Percentiles rank a stretch among this genome's conserved stretches.
Evolutionary conservation across 257 asterid species (phyloP).

Genomic region (Verbena officinalis): DNA sequence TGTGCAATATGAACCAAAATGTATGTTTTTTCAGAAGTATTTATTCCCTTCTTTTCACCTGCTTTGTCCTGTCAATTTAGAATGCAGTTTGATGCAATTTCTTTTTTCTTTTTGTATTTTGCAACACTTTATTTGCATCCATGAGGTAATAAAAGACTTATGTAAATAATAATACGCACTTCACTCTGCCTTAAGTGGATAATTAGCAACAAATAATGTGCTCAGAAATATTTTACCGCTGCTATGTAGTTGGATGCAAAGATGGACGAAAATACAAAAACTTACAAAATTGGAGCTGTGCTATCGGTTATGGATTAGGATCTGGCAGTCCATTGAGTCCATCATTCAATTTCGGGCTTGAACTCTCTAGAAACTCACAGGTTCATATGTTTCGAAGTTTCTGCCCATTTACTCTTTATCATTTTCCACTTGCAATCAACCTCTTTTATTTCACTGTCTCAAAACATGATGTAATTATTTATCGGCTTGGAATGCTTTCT

Average conservation of each 20-base stretch:
- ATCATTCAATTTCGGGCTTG: constrained; percentile 79
- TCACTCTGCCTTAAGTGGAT: neutral
- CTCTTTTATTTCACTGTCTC: neutral
- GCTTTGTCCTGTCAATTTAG: neutral
- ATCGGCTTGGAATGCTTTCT: neutral
- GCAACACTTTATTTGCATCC: neutral
- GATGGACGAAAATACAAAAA: constrained; percentile 50
- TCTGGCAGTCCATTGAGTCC: constrained; percentile 84
- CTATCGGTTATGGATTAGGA: constrained; percentile 76
- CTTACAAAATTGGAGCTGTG: constrained; percentile 81
- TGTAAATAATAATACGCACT: neutral
- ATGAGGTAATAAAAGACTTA: neutral
- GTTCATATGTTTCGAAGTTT: constrained; percentile 34
- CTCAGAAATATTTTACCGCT: constrained; percentile 10
- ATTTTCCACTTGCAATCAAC: neutral
- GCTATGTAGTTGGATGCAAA: constrained; percentile 53
- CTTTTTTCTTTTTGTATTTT: constrained; percentile 1
- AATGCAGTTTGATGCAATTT: neutral
- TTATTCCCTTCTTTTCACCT: constrained; percentile 12
- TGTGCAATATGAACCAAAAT: constrained; percentile 69
- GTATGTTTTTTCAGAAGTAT: constrained; percentile 37
- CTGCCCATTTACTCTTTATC: neutral
- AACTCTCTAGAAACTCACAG: constrained; percentile 71
- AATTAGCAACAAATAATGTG: neutral
- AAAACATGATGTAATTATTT: neutral